These are phyloP conservation scores for Monosporozyma siamensis DNA, from an alignment of 805 yeast species.

Conservation along the genomic window DNA sequence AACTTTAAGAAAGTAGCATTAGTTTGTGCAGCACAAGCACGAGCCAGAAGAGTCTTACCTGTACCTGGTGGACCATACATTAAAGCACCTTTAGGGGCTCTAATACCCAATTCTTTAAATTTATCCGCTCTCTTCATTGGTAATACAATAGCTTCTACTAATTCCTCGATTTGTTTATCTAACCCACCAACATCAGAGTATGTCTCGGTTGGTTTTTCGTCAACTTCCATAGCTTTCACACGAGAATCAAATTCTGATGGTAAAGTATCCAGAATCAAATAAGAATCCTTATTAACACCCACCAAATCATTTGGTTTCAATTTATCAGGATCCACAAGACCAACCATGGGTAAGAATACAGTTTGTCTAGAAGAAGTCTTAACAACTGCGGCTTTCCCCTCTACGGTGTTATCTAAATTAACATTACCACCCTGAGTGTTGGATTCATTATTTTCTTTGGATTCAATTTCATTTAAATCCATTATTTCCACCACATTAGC, in stretches of 20 bases:
- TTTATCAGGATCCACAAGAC: slow-evolving; percentile 84
- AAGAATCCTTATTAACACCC: slow-evolving; percentile 96
- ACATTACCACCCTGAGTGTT: slow-evolving; percentile 90
- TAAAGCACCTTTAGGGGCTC: slow-evolving; percentile 96
- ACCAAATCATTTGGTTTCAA: slow-evolving; percentile 95
- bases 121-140: slow-evolving; percentile 99
- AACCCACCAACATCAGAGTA: slow-evolving; percentile 97
- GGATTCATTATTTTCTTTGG: slow-evolving; percentile 44
- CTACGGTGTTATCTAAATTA: slow-evolving; percentile 81
- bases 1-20: slow-evolving; percentile 93
- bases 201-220: slow-evolving; percentile 95
- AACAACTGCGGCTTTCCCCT: slow-evolving; percentile 95
- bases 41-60: slow-evolving; percentile 91
- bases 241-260: slow-evolving; percentile 97
- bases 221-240: slow-evolving; percentile 99
- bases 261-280: slow-evolving; percentile 81
- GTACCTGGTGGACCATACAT: slow-evolving; percentile 99
- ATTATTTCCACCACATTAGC: slow-evolving; percentile 93
- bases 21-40: slow-evolving; percentile 98
- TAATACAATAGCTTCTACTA: slow-evolving; percentile 94
- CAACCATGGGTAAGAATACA: slow-evolving; percentile 89
- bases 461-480: slow-evolving; percentile 77
- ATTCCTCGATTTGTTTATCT: slow-evolving; percentile 95
- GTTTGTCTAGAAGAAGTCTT: slow-evolving; percentile 98
- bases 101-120: slow-evolving; percentile 87